These are phyloP conservation scores for Diplocarpon mali DNA, from an alignment of 2,329 filamentous ascomycete genomes.

Conservation along the genomic window DNA sequence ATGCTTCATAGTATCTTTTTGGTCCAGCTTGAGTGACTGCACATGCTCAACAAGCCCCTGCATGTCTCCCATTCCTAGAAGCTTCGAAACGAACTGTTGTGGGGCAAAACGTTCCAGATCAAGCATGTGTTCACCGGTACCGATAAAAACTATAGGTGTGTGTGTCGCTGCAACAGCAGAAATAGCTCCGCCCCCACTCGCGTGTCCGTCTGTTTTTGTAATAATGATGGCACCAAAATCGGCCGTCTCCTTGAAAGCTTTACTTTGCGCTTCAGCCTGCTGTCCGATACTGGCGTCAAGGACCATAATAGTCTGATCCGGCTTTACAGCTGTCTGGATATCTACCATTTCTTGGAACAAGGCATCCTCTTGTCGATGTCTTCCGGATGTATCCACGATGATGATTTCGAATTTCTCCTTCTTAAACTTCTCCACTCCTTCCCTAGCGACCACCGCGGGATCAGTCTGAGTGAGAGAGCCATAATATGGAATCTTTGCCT, in stretches of 20 bases:
- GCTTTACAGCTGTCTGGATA: constrained; percentile 80
- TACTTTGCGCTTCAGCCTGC: constrained; percentile 84
- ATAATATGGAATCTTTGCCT: constrained; percentile 98
- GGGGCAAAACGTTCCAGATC: constrained; percentile 90
- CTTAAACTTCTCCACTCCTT: constrained; percentile 97
- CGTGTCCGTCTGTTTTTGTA: constrained; percentile 95
- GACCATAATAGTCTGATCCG: constrained; percentile 97
- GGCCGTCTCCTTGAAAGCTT: constrained; percentile 94
- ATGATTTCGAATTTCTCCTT: constrained; percentile 98
- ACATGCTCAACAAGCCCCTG: constrained; percentile 92
- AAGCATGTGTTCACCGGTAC: constrained; percentile 93
- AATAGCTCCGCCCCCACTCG: constrained; percentile 91
- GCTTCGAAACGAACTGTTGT: constrained; percentile 83
- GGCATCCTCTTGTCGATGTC: constrained; percentile 89
- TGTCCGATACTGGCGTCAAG: constrained; percentile 95
- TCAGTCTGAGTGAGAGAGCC: constrained; percentile 94
- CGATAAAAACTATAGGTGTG: constrained; percentile 95
- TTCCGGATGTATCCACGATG: constrained; percentile 92
- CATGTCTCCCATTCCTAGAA: constrained; percentile 96
- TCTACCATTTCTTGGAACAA: constrained; percentile 97
- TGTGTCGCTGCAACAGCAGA: constrained; percentile 93
- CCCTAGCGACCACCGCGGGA: constrained; percentile 82
- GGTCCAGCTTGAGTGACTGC: constrained; percentile 86
- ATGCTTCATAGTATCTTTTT: constrained; percentile 99
- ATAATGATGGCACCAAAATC: constrained; percentile 98